Conservation (phyloP, 1,139 yeast species). For the Kurtzmaniella quercitrusa region DNA sequence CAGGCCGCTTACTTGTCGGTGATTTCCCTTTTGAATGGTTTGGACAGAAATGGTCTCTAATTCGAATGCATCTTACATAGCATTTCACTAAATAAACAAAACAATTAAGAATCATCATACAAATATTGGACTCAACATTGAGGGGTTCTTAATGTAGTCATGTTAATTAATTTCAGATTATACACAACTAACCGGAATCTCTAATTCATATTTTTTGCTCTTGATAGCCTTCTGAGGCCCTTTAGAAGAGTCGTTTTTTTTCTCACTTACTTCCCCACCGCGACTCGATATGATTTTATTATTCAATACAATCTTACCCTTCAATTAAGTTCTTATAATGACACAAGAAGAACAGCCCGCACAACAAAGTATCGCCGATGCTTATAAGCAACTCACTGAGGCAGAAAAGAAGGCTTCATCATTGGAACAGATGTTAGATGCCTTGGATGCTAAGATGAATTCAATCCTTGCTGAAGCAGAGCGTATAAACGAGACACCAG, state of each 20-base stretch:
- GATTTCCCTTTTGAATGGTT: constrained; percentile 64
- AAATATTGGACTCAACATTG: no score
- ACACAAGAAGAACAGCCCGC: constrained; percentile 6
- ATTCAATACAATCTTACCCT: no score
- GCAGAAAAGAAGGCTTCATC: constrained; percentile 42
- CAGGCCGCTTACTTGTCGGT: constrained; percentile 84
- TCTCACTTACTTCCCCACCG: no score
- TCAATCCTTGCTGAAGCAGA: constrained; percentile 41
- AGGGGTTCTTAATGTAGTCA: no score
- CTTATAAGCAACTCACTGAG: constrained; percentile 38
- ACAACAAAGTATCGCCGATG: constrained; percentile 25
- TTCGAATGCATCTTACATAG: not conserved
- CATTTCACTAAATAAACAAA: not conserved
- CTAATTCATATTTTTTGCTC: no score
- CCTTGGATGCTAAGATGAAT: constrained; percentile 42
- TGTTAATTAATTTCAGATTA: no score
- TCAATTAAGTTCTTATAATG: no score
- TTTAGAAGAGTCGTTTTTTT: no score
- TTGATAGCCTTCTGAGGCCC: no score
- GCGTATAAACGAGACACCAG: constrained; percentile 10
- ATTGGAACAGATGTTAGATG: constrained; percentile 42
- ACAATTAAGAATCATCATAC: not conserved
- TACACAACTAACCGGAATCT: no score
- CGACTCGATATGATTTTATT: no score
- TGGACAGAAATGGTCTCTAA: constrained; percentile 15